Conservation (phyloP, 2,329 filamentous ascomycete species). For the Epichloe scottii region DNA sequence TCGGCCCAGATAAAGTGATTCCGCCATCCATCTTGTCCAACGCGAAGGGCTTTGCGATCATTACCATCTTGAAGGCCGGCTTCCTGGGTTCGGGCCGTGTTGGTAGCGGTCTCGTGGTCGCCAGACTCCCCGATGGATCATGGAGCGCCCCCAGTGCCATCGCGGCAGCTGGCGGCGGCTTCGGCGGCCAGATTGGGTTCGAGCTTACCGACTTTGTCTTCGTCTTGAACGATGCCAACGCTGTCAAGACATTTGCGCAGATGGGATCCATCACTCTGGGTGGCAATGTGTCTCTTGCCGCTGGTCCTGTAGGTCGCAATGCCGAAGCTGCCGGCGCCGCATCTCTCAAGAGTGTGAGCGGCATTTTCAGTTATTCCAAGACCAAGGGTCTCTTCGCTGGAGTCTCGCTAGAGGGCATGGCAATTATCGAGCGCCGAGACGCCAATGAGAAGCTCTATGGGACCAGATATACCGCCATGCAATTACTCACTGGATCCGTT, state of each 20-base stretch:
- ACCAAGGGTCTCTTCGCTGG: conserved; percentile 96
- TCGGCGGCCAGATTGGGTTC: conserved; percentile 78
- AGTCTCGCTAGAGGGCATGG: conserved; percentile 85
- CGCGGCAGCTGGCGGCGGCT: conserved; percentile 66
- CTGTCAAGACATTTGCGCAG: conserved; percentile 90
- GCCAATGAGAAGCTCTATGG: conserved; percentile 96
- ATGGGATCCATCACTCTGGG: conserved; percentile 83
- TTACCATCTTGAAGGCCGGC: conserved; percentile 78
- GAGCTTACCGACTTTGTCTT: conserved; percentile 94
- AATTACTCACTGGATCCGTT: conserved; percentile 69
- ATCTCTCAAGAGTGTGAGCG: conserved; percentile 76
- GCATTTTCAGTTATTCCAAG: conserved; percentile 94
- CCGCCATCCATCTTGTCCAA: conserved; percentile 79
- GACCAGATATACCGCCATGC: conserved; percentile 63
- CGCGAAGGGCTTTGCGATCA: conserved; percentile 81
- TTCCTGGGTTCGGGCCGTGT: conserved; percentile 75
- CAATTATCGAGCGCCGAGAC: conserved; percentile 86
- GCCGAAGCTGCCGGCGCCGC: conserved; percentile 92
- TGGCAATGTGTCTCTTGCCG: conserved; percentile 91
- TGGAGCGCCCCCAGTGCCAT: conserved; percentile 80
- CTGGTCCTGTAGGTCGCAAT: conserved; percentile 85
- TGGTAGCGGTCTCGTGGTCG: conserved; percentile 71
- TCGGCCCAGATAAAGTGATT: conserved; percentile 95
- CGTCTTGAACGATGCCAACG: conserved; percentile 82
- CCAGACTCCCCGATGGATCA: conserved; percentile 60